Base-by-base conservation (phyloP, 2,329 filamentous ascomycete species). In the Neodidymelliopsis sp. region DNA sequence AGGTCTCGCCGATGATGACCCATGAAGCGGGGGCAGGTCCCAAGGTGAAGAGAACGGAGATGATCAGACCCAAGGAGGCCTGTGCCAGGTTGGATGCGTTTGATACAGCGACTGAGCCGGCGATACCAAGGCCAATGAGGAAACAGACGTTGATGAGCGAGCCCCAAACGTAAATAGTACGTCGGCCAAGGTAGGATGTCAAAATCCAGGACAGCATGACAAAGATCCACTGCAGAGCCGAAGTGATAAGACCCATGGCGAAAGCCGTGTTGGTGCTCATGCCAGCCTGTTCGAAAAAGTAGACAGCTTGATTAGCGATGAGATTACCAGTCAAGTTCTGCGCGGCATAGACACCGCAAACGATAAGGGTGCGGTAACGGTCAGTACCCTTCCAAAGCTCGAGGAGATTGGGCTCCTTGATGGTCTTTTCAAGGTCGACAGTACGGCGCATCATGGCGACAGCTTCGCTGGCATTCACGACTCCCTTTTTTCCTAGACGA, bases 171-270 rank as follows among this genome's bases (percentile, higher is more conserved):
- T 87, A 87, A 70, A 87, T 86, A 25, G 81, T 79, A 42, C 84
- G 84, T 49, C 84, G 81, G 65, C 84, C 84, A 42, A 84, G 76
- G 70, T 84, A 87, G 1, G 81, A 79, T 11, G 83, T 87, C 38
- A 88, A 79, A 46, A 87, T 72, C 85, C 85, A 88, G 49, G 84
- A 88, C 30, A 85, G 75, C 79, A 86, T 86, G 67, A 85, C 83
- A 52, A 85, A 78, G 66, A 88, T 70, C 70, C 71, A 75, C 65
- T 86, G 82, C 2, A 88, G 82, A 37, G 78, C 81, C 0, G 85
- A 86, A 40, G 81, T 87, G 69, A 87, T 86, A 20, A 88, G 79
- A 69, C 82, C 82, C 12, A 87, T 75, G 27, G 79, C 80, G 63
- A 87, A 87, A 4, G 85, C 80, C 20, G 74, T 78, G 58, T 85